Percentiles rank a stretch among this genome's conserved stretches.
These are phyloP conservation scores for Lecanicillium sp. DNA, from an alignment of 2,329 filamentous ascomycete genomes.

Conservation along the genomic window DNA sequence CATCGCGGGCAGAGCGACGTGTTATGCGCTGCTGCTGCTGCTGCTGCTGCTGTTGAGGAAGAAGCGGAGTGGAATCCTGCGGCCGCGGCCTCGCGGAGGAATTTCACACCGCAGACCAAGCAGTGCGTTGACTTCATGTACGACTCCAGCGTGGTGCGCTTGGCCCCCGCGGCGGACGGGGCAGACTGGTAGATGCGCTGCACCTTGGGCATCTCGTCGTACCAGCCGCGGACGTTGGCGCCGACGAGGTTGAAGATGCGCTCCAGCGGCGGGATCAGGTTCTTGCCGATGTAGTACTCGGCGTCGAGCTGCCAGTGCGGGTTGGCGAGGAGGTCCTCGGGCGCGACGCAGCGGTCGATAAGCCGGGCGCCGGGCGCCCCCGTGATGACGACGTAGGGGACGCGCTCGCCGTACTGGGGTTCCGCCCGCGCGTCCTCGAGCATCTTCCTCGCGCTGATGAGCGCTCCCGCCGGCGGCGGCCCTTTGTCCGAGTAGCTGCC, in stretches of 20 bases:
- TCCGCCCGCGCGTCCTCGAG: conserved; percentile 78
- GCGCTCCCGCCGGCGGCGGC: conserved; percentile 74
- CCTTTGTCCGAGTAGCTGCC: conserved; percentile 77
- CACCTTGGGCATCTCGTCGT: conserved; percentile 92
- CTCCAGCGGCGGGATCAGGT: conserved; percentile 88
- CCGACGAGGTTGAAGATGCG: conserved; percentile 95
- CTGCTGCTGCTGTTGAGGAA: background rate
- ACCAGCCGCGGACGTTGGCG: conserved; percentile 86
- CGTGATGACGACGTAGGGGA: conserved; percentile 89
- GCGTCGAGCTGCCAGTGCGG: conserved; percentile 78
- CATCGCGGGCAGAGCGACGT: conserved; percentile 54
- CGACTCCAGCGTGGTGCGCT: conserved; percentile 78
- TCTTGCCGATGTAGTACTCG: conserved; percentile 96
- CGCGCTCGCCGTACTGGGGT: conserved; percentile 89
- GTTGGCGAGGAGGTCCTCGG: conserved; percentile 72
- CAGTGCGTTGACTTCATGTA: conserved; percentile 82
- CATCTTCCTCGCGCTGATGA: conserved; percentile 84
- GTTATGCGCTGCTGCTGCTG: conserved; percentile 16
- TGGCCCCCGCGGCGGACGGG: conserved; percentile 25
- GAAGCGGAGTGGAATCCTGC: no score
- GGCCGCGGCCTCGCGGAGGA: conserved; percentile 22
- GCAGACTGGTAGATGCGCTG: conserved; percentile 54
- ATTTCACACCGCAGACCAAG: conserved; percentile 63
- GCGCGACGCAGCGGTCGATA: conserved; percentile 83
- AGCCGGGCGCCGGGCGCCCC: conserved; percentile 81